phyloP scores from a whole-genome alignment of 768 basidiomycete species.

The Serendipita sp. region DNA sequence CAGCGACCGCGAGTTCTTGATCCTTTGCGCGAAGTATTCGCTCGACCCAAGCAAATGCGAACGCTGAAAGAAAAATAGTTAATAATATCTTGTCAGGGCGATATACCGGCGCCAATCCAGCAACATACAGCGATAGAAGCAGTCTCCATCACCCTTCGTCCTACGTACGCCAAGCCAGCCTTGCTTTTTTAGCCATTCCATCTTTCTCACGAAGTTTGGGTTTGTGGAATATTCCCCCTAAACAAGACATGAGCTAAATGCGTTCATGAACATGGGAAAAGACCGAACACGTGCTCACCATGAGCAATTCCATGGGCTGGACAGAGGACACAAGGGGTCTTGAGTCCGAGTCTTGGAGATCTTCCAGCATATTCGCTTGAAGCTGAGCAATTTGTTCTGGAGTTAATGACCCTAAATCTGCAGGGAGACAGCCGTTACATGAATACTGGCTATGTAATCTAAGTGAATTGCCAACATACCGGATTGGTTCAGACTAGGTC shows the following conservation, averaged over 20 bases:
- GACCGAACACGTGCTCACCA: neutral
- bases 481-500: neutral
- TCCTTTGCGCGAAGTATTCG: constrained; percentile 40
- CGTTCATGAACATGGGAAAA: neutral
- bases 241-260: neutral
- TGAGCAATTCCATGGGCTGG: neutral
- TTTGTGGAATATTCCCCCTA: constrained; percentile 8
- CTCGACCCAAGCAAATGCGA: constrained; percentile 70
- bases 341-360: neutral
- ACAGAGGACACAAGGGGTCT: neutral
- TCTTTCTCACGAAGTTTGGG: constrained; percentile 48
- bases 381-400: constrained; percentile 5
- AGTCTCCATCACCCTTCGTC: constrained; percentile 62
- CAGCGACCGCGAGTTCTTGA: constrained; percentile 20
- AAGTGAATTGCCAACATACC: neutral
- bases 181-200: constrained; percentile 46
- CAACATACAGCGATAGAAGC: constrained; percentile 73
- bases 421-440: no score
- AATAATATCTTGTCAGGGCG: neutral
- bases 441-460: neutral
- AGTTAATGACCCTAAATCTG: neutral
- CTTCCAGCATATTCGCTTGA: constrained; percentile 5
- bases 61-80: constrained; percentile 42
- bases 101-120: neutral
- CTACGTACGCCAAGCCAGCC: constrained; percentile 57